These are phyloP conservation scores for Aspergillus coremiiformis DNA, from an alignment of 495 filamentous ascomycete species.

Conservation along the genomic window DNA sequence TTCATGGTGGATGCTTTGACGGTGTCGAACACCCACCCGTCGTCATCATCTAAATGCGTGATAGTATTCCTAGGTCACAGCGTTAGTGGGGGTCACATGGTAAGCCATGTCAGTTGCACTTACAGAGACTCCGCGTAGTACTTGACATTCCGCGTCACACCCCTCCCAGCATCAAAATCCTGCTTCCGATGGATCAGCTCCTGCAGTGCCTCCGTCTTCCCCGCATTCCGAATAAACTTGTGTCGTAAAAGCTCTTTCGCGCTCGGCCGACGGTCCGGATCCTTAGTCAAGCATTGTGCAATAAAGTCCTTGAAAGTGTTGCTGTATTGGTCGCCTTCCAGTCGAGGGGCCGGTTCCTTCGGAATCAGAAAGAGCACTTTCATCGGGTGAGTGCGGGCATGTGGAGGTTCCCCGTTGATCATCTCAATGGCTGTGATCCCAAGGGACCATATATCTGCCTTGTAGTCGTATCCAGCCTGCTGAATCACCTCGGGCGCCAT, in stretches of 20 bases:
- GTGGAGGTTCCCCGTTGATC: constrained; percentile 85
- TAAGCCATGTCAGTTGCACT: constrained; percentile 17
- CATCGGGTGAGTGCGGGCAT: constrained; percentile 91
- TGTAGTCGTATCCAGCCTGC: constrained; percentile 93
- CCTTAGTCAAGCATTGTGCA: constrained; percentile 79
- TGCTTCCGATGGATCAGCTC: constrained; percentile 83
- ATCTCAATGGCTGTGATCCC: constrained; percentile 95
- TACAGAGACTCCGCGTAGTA: constrained; percentile 87
- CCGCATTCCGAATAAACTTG: constrained; percentile 77
- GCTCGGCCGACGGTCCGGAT: constrained; percentile 72
- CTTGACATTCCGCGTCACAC: constrained; percentile 52
- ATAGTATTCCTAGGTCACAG: constrained; percentile 46
- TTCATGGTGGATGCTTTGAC: constrained; percentile 58
- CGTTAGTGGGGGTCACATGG: constrained; percentile 13
- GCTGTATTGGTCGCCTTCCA: constrained; percentile 80
- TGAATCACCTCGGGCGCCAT: constrained; percentile 99
- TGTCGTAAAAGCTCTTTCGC: constrained; percentile 88
- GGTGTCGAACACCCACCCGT: constrained; percentile 98
- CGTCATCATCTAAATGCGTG: constrained; percentile 54
- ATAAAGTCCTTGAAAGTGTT: constrained; percentile 92
- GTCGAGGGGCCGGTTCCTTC: constrained; percentile 75
- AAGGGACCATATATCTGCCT: constrained; percentile 96
- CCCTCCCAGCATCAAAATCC: constrained; percentile 62
- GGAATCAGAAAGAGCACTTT: constrained; percentile 97
- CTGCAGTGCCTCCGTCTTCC: constrained; percentile 74